These are phyloP conservation scores for Zygosaccharomyces pseudobailii DNA, from an alignment of 1,139 yeast genomes.

Conservation along the genomic window DNA sequence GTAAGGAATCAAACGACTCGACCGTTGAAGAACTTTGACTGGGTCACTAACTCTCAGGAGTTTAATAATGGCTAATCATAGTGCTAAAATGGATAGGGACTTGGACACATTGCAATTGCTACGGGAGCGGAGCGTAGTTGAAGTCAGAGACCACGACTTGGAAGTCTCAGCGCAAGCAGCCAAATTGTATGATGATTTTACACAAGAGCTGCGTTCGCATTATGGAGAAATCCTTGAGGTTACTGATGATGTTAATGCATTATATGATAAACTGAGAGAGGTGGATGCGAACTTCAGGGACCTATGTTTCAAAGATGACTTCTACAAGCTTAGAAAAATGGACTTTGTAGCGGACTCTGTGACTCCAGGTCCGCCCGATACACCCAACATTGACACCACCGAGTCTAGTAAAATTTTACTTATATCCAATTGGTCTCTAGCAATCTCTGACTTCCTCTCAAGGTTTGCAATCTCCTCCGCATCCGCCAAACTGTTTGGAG, in stretches of 20 bases:
- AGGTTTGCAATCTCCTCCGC: constrained; percentile 12
- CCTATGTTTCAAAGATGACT: constrained; percentile 31
- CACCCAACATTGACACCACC: background rate
- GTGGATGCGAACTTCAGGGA: constrained; percentile 26
- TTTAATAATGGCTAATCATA: background rate
- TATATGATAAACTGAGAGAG: constrained; percentile 16
- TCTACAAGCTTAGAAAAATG: constrained; percentile 20
- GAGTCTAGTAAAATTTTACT: constrained; percentile 6
- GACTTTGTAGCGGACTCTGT: background rate
- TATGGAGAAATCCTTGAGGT: constrained; percentile 25
- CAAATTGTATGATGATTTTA: constrained; percentile 19
- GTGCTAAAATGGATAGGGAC: background rate
- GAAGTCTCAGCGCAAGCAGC: constrained; percentile 17
- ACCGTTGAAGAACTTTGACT: background rate
- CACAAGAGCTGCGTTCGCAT: constrained; percentile 17
- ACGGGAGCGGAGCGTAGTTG: constrained; percentile 14
- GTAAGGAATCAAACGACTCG: constrained; percentile 6
- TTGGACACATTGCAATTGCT: constrained; percentile 11
- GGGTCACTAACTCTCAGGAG: background rate
- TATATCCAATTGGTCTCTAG: constrained; percentile 20
- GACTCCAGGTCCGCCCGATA: constrained; percentile 8
- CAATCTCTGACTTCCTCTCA: constrained; percentile 16
- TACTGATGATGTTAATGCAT: constrained; percentile 17
- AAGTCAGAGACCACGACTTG: constrained; percentile 19
- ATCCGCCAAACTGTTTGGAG: constrained; percentile 11